Evolutionary conservation across 495 filamentous ascomycete genomes (phyloP), one percentile per base, ranked within the genome.

Genomic region (Daldinia vernicosa): DNA sequence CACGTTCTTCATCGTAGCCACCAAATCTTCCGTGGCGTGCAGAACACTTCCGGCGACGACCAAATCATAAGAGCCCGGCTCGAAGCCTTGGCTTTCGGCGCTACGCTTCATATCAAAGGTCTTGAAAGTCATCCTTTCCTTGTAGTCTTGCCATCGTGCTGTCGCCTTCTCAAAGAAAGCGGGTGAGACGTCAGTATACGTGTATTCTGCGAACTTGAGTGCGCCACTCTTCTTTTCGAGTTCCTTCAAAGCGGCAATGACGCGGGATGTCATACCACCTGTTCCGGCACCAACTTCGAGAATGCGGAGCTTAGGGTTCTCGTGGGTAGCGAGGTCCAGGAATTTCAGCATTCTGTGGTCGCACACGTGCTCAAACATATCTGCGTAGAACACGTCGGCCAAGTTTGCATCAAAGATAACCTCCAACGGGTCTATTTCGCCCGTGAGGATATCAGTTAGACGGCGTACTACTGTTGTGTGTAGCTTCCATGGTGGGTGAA

Each of bases 161-260:
- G 67, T 63, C 0, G 78, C 78, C 27, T 77, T 79, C 51, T 84
- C 81, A 33, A 88, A 87, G 66, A 87, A 88, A 0, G 78, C 78
- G 3, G 81, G 67, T 0, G 85, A 87, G 2, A 88, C 80, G 55
- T 89, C 87, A 1, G 86, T 88, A 61, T 86, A 88, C 1, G 72
- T 75, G 61, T 84, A 85, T 5, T 80, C 77, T 22, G 67, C 27
- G 67, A 79, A 82, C 15, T 33, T 59, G 1, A 64, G 27, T 0
- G 67, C 74, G 2, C 78, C 77, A 4, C 39, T 69, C 35, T 66
- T 30, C 32, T 52, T 27, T 56, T 78, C 75, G 17, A 69, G 39
- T 7, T 80, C 39, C 33, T 53, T 11, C 6, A 79, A 40, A 6
- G 66, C 55, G 4, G 43, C 43, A 8, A 79, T 24, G 8, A 79